These are phyloP conservation scores for Cladophialophora immunda DNA, from an alignment of 2,329 filamentous ascomycete genomes.

Conservation along the genomic window DNA sequence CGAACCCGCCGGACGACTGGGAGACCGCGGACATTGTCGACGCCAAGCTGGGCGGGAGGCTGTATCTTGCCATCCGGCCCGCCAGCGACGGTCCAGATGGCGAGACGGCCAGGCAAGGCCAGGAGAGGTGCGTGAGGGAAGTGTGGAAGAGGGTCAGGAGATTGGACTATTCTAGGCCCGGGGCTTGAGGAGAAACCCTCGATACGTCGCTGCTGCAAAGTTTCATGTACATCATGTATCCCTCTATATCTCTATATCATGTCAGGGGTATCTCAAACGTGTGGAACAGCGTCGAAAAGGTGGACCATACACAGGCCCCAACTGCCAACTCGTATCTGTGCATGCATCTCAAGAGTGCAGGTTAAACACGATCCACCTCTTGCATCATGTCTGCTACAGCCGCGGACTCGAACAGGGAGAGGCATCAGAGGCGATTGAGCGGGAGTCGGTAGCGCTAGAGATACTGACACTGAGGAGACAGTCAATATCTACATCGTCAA, in stretches of 20 bases:
- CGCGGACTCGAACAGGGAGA: constrained; percentile 7
- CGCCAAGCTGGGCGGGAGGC: constrained; percentile 69
- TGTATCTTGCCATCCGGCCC: constrained; percentile 77
- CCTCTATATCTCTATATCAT: neutral
- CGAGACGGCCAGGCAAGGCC: constrained; percentile 71
- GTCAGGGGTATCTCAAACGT: neutral
- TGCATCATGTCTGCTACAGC: neutral
- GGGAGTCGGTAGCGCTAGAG: constrained; percentile 8
- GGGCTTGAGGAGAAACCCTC: neutral
- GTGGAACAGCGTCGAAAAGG: neutral
- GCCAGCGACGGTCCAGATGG: constrained; percentile 65
- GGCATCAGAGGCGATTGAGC: neutral
- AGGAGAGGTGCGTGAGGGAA: constrained; percentile 75
- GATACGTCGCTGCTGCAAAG: neutral
- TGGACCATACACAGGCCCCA: no score
- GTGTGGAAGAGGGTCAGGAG: constrained; percentile 74
- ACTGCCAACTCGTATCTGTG: neutral
- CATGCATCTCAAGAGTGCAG: neutral
- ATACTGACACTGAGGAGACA: constrained; percentile 5
- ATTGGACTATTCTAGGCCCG: constrained; percentile 72
- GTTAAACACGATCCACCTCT: neutral
- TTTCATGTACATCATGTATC: constrained; percentile 3
- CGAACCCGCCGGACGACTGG: constrained; percentile 71
- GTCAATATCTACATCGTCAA: neutral
- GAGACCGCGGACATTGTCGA: constrained; percentile 58